Percentiles rank a stretch among this genome's conserved stretches.
Conservation (phyloP, 2,329 filamentous ascomycete species). For the Stromatinia cepivora region DNA sequence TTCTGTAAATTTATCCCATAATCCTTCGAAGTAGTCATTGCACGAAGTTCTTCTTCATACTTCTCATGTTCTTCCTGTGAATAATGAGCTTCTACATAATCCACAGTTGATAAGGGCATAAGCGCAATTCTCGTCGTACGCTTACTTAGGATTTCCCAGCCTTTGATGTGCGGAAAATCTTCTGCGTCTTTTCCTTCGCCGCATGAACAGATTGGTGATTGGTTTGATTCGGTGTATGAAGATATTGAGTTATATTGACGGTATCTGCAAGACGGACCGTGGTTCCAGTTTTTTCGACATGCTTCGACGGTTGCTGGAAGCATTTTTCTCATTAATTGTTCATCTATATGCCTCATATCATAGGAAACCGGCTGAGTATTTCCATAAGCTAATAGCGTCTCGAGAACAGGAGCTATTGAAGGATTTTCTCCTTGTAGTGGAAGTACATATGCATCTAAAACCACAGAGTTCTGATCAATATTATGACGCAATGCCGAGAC, state of each 20-base stretch:
- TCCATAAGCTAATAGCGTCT: background rate
- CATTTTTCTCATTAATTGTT: slow-evolving; percentile 18
- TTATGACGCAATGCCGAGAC: slow-evolving; percentile 19
- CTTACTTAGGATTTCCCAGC: background rate
- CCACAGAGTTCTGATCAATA: slow-evolving; percentile 22
- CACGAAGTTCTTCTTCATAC: too few species aligned
- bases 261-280: slow-evolving; percentile 6
- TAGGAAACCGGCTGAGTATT: background rate
- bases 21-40: too few species aligned
- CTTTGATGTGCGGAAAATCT: background rate
- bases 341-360: background rate
- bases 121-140: background rate
- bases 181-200: background rate
- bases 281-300: slow-evolving; percentile 24
- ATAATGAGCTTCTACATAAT: background rate
- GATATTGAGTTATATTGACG: background rate
- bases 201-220: background rate
- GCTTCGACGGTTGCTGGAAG: slow-evolving; percentile 24
- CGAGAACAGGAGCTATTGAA: background rate
- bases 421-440: background rate
- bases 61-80: background rate
- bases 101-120: slow-evolving; percentile 8
- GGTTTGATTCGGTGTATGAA: background rate
- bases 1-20: background rate
- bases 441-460: slow-evolving; percentile 26